Evolutionary conservation across 768 basidiomycete species (phyloP).

Genomic region (Amanita pallidorosea): DNA sequence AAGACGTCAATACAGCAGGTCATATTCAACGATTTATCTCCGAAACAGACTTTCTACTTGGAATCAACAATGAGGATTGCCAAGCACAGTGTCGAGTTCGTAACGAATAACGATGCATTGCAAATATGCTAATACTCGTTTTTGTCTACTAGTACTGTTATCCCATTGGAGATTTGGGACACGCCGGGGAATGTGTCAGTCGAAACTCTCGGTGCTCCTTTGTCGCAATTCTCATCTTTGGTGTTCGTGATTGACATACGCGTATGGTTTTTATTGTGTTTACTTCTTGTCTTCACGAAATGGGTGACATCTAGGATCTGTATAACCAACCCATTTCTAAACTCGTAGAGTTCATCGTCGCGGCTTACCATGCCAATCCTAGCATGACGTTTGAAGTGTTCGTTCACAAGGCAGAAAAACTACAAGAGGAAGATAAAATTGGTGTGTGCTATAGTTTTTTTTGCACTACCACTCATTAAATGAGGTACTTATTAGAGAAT

Average conservation of each 20-base stretch:
- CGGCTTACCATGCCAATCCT: slow-evolving; percentile 67
- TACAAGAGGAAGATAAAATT: slow-evolving; percentile 85
- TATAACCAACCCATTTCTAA: slow-evolving; percentile 78
- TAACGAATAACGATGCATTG: background rate
- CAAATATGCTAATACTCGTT: background rate
- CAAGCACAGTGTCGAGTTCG: slow-evolving; percentile 76
- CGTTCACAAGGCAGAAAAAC: slow-evolving; percentile 89
- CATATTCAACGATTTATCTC: slow-evolving; percentile 74
- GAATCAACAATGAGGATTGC: slow-evolving; percentile 75
- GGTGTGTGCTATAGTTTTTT: slow-evolving; percentile 33
- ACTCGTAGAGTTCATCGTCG: slow-evolving; percentile 72
- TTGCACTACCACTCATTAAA: background rate
- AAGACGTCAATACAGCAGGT: slow-evolving; percentile 90
- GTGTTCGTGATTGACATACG: slow-evolving; percentile 95
- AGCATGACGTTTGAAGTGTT: slow-evolving; percentile 81
- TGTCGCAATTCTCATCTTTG: slow-evolving; percentile 74
- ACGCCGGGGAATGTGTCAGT: slow-evolving; percentile 81
- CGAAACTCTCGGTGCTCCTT: slow-evolving; percentile 63
- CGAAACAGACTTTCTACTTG: slow-evolving; percentile 84
- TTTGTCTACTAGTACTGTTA: slow-evolving; percentile 54
- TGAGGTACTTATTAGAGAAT: slow-evolving; percentile 45
- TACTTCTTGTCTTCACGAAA: background rate
- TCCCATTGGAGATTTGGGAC: slow-evolving; percentile 93
- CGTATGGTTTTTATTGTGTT: slow-evolving; percentile 32
- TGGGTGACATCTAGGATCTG: slow-evolving; percentile 42